phyloP scores from a whole-genome alignment of 2,329 filamentous ascomycete genomes.

The Canariomyces notabilis region DNA sequence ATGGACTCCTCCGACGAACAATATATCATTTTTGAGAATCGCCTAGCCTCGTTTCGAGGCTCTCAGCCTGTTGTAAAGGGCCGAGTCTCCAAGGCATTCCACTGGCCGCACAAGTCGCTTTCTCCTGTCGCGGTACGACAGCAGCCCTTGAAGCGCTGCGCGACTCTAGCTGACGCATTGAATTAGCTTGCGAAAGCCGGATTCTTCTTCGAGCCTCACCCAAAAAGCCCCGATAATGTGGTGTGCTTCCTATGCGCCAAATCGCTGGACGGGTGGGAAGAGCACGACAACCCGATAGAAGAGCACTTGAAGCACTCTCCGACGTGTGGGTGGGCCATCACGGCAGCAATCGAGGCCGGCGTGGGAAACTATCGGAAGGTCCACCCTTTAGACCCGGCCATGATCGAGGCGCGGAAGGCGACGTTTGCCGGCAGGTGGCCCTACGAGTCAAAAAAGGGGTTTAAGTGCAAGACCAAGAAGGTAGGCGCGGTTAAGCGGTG shows the following conservation, averaged over 20 bases:
- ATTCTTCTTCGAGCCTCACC: slow-evolving; percentile 79
- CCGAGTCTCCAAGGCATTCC: slow-evolving; percentile 57
- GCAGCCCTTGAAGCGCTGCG: slow-evolving; percentile 25
- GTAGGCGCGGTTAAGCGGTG: slow-evolving; percentile 38
- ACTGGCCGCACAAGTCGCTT: slow-evolving; percentile 76
- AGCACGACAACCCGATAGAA: slow-evolving; percentile 71
- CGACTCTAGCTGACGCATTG: slow-evolving; percentile 25
- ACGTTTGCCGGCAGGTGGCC: slow-evolving; percentile 88
- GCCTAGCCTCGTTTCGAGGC: slow-evolving; percentile 73
- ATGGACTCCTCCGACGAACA: slow-evolving; percentile 15
- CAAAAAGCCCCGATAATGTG: slow-evolving; percentile 77
- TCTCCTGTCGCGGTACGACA: slow-evolving; percentile 56
- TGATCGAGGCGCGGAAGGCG: slow-evolving; percentile 71
- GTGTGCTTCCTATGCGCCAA: slow-evolving; percentile 83
- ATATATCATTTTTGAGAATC: slow-evolving; percentile 57
- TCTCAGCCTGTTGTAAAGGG: slow-evolving; percentile 61
- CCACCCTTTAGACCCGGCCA: slow-evolving; percentile 66
- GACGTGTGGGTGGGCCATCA: slow-evolving; percentile 82
- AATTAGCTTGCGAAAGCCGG: slow-evolving; percentile 79
- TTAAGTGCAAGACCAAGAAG: slow-evolving; percentile 87
- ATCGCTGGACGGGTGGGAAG: slow-evolving; percentile 87
- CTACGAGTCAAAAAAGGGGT: slow-evolving; percentile 80
- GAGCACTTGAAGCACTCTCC: slow-evolving; percentile 83
- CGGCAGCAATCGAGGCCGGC: slow-evolving; percentile 56
- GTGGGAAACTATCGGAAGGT: slow-evolving; percentile 60